Evolutionary conservation across 495 filamentous ascomycete species (phyloP).

Genomic region (Hypoxylon cercidicola): DNA sequence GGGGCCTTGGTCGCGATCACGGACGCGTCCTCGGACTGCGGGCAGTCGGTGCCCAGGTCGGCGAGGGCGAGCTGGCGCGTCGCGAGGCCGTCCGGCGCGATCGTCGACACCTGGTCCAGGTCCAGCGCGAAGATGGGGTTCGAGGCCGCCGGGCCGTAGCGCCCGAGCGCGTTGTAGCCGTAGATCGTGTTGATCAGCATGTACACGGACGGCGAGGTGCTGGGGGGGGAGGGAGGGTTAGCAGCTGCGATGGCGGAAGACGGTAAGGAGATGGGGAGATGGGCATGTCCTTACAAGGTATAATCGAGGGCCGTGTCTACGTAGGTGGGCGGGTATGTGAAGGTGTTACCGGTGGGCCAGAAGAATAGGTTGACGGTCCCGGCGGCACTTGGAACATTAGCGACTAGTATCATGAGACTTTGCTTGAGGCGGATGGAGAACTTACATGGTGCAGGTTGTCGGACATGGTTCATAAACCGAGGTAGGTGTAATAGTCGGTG

Average conservation of each 20-base stretch:
- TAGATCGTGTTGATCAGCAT: conserved; percentile 45
- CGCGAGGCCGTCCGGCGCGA: conserved; percentile 18
- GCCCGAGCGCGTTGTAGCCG: conserved; percentile 42
- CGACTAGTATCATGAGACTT: background rate
- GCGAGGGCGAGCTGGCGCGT: conserved; percentile 45
- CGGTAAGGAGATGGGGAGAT: conserved; percentile 5
- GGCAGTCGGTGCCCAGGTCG: conserved; percentile 49
- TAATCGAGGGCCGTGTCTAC: conserved; percentile 43
- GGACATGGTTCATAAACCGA: conserved; percentile 41
- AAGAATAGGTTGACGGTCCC: conserved; percentile 49
- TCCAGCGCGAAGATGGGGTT: conserved; percentile 41
- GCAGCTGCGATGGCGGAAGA: background rate
- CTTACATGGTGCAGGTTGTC: conserved; percentile 49
- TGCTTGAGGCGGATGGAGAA: conserved; percentile 1
- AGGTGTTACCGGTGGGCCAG: conserved; percentile 49
- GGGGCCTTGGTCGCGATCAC: conserved; percentile 43
- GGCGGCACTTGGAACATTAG: conserved; percentile 37
- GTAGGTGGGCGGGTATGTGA: conserved; percentile 49
- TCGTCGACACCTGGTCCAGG: conserved; percentile 46
- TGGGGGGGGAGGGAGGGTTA: conserved; percentile 26
- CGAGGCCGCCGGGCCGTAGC: conserved; percentile 36
- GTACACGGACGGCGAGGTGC: conserved; percentile 55
- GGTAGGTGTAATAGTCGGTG: conserved; percentile 23
- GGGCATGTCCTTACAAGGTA: conserved; percentile 51
- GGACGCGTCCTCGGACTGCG: conserved; percentile 29